Evolutionary conservation across 108 stramenopile species (phyloP), one percentile per base, ranked within the genome.

Genomic region (Poteriospumella lacustris): DNA sequence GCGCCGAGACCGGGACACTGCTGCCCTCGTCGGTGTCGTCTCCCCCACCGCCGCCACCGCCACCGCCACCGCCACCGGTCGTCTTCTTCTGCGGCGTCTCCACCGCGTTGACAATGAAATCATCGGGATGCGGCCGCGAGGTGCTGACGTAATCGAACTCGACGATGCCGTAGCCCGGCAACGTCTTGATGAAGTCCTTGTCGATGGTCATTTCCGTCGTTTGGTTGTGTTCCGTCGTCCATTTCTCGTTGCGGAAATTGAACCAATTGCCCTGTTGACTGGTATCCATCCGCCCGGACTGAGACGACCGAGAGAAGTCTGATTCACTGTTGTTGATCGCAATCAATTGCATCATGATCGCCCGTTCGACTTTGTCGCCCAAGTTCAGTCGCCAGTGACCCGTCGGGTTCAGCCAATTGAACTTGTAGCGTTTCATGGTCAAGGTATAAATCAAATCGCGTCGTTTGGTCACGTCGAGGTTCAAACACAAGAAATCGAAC

Each of bases 211-310:
- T 19, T 36, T 68, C 64, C 24, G 12, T 68, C 39, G 15, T 40
- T 15, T 36, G 15, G 15, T 19, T 19, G 24, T 56, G 19, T 19
- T 15, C 24, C 24, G 52, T 19, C 15, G 52, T 56, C 15, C 15
- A 56, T 39, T 40, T 36, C 36, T 68, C 64, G 24, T 68, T 68
- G 12, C 64, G 28, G 36, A 68, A 68, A 68, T 68, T 68, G 36
- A 39, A 40, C 64, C 64, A 68, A 68, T 68, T 68, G 15, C 64
- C 64, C 64, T 68, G 24, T 40, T 68, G 64, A 68, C 64, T 68
- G 19, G 64, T 68, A 39, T 68, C 64, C 19, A 12, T 19, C 12
- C 64, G 64, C 15, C 36, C 19, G 15, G 64, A 19, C 64, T 68
- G 28, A n/a, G n/a, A n/a, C 39, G 36, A 19, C 15, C 24, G 38